Evolutionary conservation across 805 yeast species (phyloP).

Genomic region (Kluyveromyces wickerhamii): DNA sequence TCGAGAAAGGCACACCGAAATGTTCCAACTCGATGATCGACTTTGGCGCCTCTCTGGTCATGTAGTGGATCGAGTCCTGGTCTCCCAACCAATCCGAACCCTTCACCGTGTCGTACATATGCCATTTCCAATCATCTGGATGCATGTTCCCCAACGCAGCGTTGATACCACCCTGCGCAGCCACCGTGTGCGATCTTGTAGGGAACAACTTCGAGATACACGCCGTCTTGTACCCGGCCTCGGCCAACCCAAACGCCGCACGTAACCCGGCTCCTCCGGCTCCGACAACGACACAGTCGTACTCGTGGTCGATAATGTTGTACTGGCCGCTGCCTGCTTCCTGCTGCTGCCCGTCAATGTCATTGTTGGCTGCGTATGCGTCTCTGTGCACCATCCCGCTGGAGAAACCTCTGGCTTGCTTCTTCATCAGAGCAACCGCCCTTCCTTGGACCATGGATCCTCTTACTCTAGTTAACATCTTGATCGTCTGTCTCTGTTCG

Average conservation of each 20-base stretch:
- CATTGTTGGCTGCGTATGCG: constrained; percentile 27
- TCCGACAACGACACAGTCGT: constrained; percentile 95
- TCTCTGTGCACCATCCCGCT: constrained; percentile 1
- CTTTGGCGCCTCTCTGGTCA: constrained; percentile 97
- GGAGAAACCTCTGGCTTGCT: constrained; percentile 2
- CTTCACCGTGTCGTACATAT: constrained; percentile 98
- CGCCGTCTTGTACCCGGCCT: constrained; percentile 95
- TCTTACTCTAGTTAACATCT: too few relatives aligned
- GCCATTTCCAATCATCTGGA: constrained; percentile 99
- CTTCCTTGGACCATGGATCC: too few relatives aligned
- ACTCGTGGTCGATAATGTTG: constrained; percentile 93
- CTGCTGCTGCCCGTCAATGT: constrained; percentile 35
- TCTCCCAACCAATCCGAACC: constrained; percentile 99
- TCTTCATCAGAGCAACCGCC: too few relatives aligned
- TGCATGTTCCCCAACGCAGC: constrained; percentile 99
- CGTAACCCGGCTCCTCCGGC: constrained; percentile 99
- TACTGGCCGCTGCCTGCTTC: constrained; percentile 34
- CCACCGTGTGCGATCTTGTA: constrained; percentile 97
- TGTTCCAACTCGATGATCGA: constrained; percentile 96
- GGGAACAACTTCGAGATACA: constrained; percentile 96
- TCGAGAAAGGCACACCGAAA: constrained; percentile 96
- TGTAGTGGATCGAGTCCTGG: constrained; percentile 97
- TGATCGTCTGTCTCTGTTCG: too few relatives aligned
- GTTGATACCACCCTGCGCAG: constrained; percentile 99
- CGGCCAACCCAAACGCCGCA: constrained; percentile 97